A percentile compares a stretch with the other conserved stretches of the same genome.
phyloP scores from a whole-genome alignment of 176 grass and related monocot genomes.

The Hyparrhenia diplandra region DNA sequence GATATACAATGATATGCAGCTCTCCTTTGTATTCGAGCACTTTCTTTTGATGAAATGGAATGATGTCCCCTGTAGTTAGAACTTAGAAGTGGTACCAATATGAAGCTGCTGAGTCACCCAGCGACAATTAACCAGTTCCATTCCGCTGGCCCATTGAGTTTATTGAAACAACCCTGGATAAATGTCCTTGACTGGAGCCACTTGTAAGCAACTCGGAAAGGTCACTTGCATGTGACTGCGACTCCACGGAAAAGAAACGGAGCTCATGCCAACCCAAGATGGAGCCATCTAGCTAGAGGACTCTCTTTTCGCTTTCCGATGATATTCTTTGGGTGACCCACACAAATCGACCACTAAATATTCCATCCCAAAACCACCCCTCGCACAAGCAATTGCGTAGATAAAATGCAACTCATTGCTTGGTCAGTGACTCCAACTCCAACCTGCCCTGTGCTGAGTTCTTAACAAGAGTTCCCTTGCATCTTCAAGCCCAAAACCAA shows the following conservation, averaged over 20 bases:
- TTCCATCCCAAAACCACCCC: conserved; percentile 15
- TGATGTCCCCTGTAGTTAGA: background rate
- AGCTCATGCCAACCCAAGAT: background rate
- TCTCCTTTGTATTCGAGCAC: too few species aligned
- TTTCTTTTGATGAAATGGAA: background rate
- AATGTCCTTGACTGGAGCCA: background rate
- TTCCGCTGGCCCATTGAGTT: background rate
- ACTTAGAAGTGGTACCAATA: background rate
- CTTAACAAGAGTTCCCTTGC: conserved; percentile 6
- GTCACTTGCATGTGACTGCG: conserved; percentile 4
- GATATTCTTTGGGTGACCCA: conserved; percentile 45
- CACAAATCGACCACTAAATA: conserved; percentile 37
- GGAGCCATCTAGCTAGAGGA: background rate
- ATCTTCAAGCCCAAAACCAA: background rate
- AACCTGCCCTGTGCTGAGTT: conserved; percentile 4
- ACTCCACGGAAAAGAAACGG: conserved; percentile 8
- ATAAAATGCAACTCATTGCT: conserved; percentile 32
- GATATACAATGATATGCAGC: too few species aligned
- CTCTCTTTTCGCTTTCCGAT: conserved; percentile 25
- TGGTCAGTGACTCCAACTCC: background rate
- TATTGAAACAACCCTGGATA: background rate
- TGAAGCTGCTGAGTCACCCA: background rate
- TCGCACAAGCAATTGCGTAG: background rate
- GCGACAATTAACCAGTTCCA: background rate
- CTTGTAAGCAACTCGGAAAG: background rate